These are phyloP conservation scores for Gaultheria prostrata DNA, from an alignment of 148 eudicot genomes.

Conservation along the genomic window DNA sequence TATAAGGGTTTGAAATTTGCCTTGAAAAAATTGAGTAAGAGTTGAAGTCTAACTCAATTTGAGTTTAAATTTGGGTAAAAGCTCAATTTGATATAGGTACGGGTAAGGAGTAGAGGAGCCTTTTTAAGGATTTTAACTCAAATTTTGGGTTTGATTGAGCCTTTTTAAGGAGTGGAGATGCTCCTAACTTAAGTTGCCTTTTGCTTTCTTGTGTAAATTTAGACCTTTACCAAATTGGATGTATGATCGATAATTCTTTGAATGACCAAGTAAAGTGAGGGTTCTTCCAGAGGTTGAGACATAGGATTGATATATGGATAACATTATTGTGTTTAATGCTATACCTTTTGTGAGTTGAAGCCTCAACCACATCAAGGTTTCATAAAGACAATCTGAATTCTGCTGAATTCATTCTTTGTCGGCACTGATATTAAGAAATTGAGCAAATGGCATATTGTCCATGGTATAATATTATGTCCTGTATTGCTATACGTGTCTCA, in stretches of 20 bases:
- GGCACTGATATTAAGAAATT: background rate
- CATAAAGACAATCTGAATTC: slow-evolving; percentile 4
- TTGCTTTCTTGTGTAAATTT: background rate
- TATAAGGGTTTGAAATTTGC: too few species aligned
- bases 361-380: background rate
- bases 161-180: too few species aligned
- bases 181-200: background rate
- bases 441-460: background rate
- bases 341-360: background rate
- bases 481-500: background rate
- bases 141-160: too few species aligned
- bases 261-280: background rate
- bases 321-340: background rate
- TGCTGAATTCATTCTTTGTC: background rate
- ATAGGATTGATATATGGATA: background rate
- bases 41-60: too few species aligned
- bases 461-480: background rate
- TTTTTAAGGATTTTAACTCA: too few species aligned
- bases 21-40: too few species aligned
- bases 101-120: too few species aligned
- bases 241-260: background rate
- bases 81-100: too few species aligned
- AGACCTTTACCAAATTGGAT: background rate
- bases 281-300: background rate
- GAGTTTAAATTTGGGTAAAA: too few species aligned